Conservation (phyloP, 768 basidiomycete species). For the Lactarius deliciosus region DNA sequence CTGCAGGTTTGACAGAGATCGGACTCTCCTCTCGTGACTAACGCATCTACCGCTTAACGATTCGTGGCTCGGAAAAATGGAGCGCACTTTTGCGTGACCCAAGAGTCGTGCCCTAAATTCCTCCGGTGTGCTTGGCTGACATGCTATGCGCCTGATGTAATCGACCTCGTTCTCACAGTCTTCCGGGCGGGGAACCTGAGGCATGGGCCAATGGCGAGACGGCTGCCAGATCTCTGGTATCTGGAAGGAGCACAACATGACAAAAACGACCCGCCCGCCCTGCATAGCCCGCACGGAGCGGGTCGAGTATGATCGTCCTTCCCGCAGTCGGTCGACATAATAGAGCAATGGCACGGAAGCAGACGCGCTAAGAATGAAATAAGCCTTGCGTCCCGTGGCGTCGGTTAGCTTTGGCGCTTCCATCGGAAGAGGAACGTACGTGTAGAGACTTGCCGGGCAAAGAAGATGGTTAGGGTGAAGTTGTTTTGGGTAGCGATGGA, state of each 20-base stretch:
- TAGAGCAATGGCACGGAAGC: constrained; percentile 74
- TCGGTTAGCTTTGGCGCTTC: not conserved
- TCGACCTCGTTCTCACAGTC: constrained; percentile 37
- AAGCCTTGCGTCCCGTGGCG: constrained; percentile 53
- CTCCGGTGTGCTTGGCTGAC: constrained; percentile 39
- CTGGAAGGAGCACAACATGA: constrained; percentile 82
- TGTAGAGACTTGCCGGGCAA: constrained; percentile 55
- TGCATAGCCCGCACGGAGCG: constrained; percentile 49
- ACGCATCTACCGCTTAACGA: constrained; percentile 1
- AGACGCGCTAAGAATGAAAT: constrained; percentile 77
- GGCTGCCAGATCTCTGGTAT: constrained; percentile 76
- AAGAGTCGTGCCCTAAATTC: constrained; percentile 37
- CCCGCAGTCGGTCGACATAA: constrained; percentile 70
- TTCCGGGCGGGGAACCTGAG: constrained; percentile 55
- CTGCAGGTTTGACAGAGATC: constrained; percentile 60
- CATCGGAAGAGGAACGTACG: constrained; percentile 43
- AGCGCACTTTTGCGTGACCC: constrained; percentile 34
- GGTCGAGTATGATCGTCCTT: constrained; percentile 74
- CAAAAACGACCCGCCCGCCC: constrained; percentile 51
- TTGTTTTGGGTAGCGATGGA: not conserved
- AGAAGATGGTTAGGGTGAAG: not conserved
- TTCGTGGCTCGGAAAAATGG: not conserved
- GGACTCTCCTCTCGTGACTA: constrained; percentile 72
- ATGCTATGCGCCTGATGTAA: constrained; percentile 36
- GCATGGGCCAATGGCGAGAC: constrained; percentile 65